Base-by-base conservation (phyloP, 495 filamentous ascomycete species). In the Cetradonia linearis region DNA sequence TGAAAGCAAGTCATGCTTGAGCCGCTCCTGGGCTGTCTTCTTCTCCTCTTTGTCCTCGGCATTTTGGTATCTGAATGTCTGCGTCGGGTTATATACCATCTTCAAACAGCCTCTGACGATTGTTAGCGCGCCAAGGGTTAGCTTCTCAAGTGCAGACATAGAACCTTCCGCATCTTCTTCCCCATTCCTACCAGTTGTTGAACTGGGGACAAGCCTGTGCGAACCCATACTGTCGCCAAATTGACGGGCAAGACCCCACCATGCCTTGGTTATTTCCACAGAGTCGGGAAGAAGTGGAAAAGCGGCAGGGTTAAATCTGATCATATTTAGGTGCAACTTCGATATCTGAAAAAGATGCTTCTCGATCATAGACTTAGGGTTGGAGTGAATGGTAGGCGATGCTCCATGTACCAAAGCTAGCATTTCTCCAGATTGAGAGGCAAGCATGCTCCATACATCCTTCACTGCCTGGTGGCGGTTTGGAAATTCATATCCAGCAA, bases 301-400 rank as follows among this genome's bases (percentile, higher is more conserved):
- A 31, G 87, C 85, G 6, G 84, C 83, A 11, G 90, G 85, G 67
- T 92, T 89, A 13, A 71, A 69, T 54, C 77, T 77, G 5, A 85
- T 81, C 86, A 96, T 92, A 44, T 90, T 83, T 27, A 93, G 75
- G 70, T 96, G 91, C 10, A 97, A 76, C 72, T 98, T 97, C 13
- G 92, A 83, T 50, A 96, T 83, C 68, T 96, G 92, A 54, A 94
- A 67, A 9, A 94, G 73, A 62, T 96, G 92, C 65, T 91, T 91
- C 63, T 88, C 86, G 33, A 71, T 59, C 25, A 61, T 20, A 13
- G 33, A 38, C 36, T 27, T 60, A 9, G 53, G 23, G 46, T 16
- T 40, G 66, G 6, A 69, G 68, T n/a, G 69, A 30, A 61, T 55
- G 63, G 9, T 63, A 60, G 18, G 47, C 27, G 60, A 25, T 44